These are phyloP conservation scores for Fomitopsis pinicola DNA, from an alignment of 1,284 basidiomycete species.

Conservation along the genomic window DNA sequence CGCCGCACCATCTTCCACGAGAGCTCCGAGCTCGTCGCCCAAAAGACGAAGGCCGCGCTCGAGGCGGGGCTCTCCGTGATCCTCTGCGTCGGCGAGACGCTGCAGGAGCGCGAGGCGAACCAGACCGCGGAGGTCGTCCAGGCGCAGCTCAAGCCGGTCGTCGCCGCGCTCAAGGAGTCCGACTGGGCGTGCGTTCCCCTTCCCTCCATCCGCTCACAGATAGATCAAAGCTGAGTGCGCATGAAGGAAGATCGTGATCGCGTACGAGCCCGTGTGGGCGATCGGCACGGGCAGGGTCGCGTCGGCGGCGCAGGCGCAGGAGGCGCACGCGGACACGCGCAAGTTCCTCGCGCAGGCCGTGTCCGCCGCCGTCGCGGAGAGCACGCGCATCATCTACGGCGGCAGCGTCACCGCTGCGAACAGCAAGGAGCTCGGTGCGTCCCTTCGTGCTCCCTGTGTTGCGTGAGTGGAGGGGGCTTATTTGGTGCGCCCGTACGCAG, in stretches of 20 bases:
- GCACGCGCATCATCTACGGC: constrained; percentile 91
- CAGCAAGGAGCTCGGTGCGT: constrained; percentile 80
- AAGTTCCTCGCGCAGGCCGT: constrained; percentile 69
- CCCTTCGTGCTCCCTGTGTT: neutral
- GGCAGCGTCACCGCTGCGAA: constrained; percentile 90
- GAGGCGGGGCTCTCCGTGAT: constrained; percentile 81
- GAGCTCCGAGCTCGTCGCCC: constrained; percentile 77
- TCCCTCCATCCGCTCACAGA: neutral
- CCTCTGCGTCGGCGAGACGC: constrained; percentile 94
- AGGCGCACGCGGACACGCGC: constrained; percentile 86
- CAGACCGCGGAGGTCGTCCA: constrained; percentile 82
- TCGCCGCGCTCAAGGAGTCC: constrained; percentile 54
- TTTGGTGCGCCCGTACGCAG: constrained; percentile 33
- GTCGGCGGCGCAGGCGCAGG: constrained; percentile 88
- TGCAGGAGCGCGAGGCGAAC: constrained; percentile 81
- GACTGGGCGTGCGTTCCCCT: constrained; percentile 70
- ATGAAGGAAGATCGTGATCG: constrained; percentile 84
- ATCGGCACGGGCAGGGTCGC: constrained; percentile 98
- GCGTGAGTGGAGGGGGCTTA: neutral
- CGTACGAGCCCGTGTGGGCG: constrained; percentile 98
- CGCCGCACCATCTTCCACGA: constrained; percentile 93
- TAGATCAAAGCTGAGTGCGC: neutral
- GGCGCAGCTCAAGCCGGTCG: constrained; percentile 79
- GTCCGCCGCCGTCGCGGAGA: constrained; percentile 68
- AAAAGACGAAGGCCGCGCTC: constrained; percentile 84